Evolutionary conservation across 2,329 filamentous ascomycete species (phyloP).

Genomic region (Bipolaris victoriae): DNA sequence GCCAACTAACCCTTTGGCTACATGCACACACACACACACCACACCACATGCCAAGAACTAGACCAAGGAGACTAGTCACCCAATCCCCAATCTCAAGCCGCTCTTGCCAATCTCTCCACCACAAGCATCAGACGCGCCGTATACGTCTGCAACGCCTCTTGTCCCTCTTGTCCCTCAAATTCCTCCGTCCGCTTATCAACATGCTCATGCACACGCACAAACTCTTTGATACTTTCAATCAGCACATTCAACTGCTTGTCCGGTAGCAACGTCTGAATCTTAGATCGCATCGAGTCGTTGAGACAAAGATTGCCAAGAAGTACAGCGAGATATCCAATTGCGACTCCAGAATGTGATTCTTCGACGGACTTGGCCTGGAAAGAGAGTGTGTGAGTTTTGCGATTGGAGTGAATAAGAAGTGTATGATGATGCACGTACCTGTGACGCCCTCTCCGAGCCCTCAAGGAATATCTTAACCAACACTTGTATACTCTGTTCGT

Average conservation of each 20-base stretch:
- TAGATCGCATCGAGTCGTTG: constrained; percentile 52
- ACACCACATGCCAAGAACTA: too few relatives aligned
- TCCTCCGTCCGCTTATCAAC: constrained; percentile 59
- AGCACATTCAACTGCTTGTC: constrained; percentile 57
- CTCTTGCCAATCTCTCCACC: constrained; percentile 53
- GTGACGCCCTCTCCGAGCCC: constrained; percentile 67
- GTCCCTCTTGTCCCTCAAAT: constrained; percentile 56
- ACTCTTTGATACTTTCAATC: constrained; percentile 65
- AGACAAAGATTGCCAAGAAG: constrained; percentile 82
- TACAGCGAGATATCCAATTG: constrained; percentile 84
- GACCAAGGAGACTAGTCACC: too few relatives aligned
- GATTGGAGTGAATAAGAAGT: neutral
- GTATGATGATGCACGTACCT: constrained; percentile 61
- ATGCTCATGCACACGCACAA: constrained; percentile 64
- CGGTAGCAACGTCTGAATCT: constrained; percentile 53
- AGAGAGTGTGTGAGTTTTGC: constrained; percentile 25
- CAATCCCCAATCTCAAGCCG: constrained; percentile 9
- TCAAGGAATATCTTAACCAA: constrained; percentile 72
- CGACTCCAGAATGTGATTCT: constrained; percentile 79
- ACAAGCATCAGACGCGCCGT: constrained; percentile 62
- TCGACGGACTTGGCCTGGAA: constrained; percentile 61
- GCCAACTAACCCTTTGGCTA: too few relatives aligned
- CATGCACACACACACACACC: too few relatives aligned
- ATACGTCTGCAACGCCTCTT: constrained; percentile 56
- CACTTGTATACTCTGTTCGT: constrained; percentile 59